These are phyloP conservation scores for Terfezia boudieri DNA, from an alignment of 495 filamentous ascomycete species.

Conservation along the genomic window DNA sequence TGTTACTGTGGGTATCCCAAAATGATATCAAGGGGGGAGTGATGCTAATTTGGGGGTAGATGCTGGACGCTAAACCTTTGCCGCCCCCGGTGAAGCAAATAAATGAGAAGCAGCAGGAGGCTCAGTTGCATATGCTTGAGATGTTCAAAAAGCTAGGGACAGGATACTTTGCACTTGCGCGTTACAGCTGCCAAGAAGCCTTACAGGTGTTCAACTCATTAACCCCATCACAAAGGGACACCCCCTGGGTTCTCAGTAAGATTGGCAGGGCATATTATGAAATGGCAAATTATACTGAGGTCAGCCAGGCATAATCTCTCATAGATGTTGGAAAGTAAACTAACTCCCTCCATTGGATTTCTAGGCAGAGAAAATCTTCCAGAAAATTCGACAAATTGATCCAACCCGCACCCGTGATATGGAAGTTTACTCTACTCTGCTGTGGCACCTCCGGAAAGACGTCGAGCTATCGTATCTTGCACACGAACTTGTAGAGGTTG, in stretches of 20 bases:
- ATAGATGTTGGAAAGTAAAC: not conserved
- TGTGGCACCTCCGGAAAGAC: slow-evolving; percentile 88
- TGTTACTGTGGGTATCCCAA: slow-evolving; percentile 15
- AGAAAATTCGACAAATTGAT: slow-evolving; percentile 46
- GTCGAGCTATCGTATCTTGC: slow-evolving; percentile 77
- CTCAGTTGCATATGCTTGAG: slow-evolving; percentile 52
- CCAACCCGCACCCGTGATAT: slow-evolving; percentile 73
- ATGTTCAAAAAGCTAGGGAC: slow-evolving; percentile 60
- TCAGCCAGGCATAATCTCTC: not conserved
- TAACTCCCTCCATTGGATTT: not conserved
- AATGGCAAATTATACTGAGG: slow-evolving; percentile 57
- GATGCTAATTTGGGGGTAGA: slow-evolving; percentile 3
- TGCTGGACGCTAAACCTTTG: slow-evolving; percentile 21
- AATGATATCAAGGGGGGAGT: not conserved
- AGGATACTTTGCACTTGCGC: slow-evolving; percentile 51
- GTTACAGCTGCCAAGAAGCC: slow-evolving; percentile 58
- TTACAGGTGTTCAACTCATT: slow-evolving; percentile 47
- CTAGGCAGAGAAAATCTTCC: slow-evolving; percentile 53
- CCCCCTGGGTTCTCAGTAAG: slow-evolving; percentile 82
- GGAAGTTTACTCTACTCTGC: slow-evolving; percentile 92
- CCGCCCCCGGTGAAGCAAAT: slow-evolving; percentile 4
- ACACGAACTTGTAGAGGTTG: slow-evolving; percentile 65
- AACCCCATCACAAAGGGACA: slow-evolving; percentile 56
- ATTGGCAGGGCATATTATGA: slow-evolving; percentile 80
- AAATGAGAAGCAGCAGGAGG: slow-evolving; percentile 43